phyloP scores from a whole-genome alignment of 164 flowering plant genomes.

The Vitis vinifera region DNA sequence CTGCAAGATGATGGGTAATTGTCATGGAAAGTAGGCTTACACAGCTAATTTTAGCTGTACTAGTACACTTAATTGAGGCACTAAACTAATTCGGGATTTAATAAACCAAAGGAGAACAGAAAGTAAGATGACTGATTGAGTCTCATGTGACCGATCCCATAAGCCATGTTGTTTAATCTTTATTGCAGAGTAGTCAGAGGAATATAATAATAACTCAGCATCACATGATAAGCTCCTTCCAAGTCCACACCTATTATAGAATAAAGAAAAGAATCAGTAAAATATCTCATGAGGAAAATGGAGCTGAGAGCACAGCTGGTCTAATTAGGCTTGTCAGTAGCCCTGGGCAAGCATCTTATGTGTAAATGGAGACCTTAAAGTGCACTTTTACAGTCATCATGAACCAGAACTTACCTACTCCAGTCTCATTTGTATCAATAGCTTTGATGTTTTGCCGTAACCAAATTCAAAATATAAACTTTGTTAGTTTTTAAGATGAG shows the following conservation, averaged over 20 bases:
- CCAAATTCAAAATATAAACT: too few species aligned
- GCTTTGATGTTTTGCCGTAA: not conserved
- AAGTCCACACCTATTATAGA: conserved; percentile 23
- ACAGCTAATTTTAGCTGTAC: conserved; percentile 30
- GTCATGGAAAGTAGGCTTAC: conserved; percentile 23
- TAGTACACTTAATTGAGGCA: conserved; percentile 6
- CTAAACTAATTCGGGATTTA: conserved; percentile 9
- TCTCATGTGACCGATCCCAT: conserved; percentile 41
- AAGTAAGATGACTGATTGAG: conserved; percentile 21
- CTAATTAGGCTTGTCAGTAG: not conserved
- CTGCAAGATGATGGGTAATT: conserved; percentile 13
- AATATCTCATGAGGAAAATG: not conserved
- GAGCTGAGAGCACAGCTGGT: not conserved
- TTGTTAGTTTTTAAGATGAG: not conserved
- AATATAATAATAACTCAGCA: conserved; percentile 29
- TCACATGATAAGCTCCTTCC: conserved; percentile 53
- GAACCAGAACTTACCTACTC: not conserved
- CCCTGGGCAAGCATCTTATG: not conserved
- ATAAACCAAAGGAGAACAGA: conserved; percentile 7
- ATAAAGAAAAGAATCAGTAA: conserved; percentile 4
- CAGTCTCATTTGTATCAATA: not conserved
- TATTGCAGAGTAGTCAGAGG: conserved; percentile 26
- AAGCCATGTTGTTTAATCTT: conserved; percentile 22
- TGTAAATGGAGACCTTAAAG: not conserved
- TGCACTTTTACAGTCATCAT: not conserved